Evolutionary conservation across 192 early-diverging fungal species (phyloP), one percentile per base, ranked within the genome.

Genomic region (Backusella parvicylindrica): DNA sequence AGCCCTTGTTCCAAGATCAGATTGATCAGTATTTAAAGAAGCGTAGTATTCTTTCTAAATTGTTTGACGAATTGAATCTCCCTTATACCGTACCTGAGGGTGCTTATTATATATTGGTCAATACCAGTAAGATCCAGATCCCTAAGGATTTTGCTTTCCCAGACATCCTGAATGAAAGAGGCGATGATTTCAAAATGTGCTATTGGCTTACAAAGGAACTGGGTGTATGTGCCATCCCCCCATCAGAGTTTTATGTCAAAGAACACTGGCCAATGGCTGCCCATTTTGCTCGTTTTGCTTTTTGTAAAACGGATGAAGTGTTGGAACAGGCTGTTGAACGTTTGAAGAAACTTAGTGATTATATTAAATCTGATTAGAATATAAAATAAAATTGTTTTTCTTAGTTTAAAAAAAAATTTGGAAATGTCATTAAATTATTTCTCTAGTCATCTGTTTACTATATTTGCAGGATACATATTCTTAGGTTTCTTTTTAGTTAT

Each of bases 151-250:
- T 89, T 73, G 69, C 67, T 3, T 90, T 88, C 75, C 90, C 91
- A 0, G 79, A 81, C 1, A 79, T 86, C 6, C 82, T 91, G 16
- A 74, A 86, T 26, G 74, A 81, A 16, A 88, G 95, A 16, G 93
- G 92, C 50, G 77, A 83, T 71, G 90, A 91, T 76, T 96, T 92
- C 80, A 88, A 92, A 71, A 88, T 93, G 28, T 95, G 91, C 69
- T 91, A 93, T 78, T 95, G 90, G 87, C 75, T 98, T 69, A 93
- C 94, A 28, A 92, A 89, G 73, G 91, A 95, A 77, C 92, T 93
- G 79, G 95, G 95, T 35, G 96, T 98, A 3, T 93, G 92, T 4
- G 90, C 93, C 9, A 98, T 98, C 78, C 97, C 97, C 66, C 94
- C 95, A 2, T 88, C 90, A 43, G 94, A 95, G 77, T 98, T 98